Conservation (phyloP, 192 early-diverging fungal genomes). For the Podila horticola region DNA sequence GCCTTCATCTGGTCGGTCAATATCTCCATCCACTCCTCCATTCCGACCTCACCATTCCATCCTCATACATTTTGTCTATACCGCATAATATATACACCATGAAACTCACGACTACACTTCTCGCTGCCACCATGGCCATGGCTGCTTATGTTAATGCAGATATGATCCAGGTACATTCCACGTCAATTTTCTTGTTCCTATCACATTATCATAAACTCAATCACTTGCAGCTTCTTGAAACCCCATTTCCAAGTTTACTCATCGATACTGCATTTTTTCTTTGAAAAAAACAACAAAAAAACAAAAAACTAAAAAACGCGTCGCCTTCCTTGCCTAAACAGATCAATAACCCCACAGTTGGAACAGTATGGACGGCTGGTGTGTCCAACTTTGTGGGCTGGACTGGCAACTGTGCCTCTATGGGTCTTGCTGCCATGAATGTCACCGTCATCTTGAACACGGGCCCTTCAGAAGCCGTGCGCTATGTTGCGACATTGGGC, state of each 20-base stretch:
- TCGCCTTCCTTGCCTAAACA: not conserved
- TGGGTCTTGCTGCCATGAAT: constrained; percentile 40
- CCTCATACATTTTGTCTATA: no score
- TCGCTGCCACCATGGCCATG: constrained; percentile 25
- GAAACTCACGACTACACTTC: constrained; percentile 33
- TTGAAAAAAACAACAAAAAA: no score
- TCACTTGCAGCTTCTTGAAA: not conserved
- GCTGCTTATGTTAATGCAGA: constrained; percentile 38
- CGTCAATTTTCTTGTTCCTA: not conserved
- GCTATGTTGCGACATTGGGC: constrained; percentile 45
- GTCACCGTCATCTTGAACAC: constrained; percentile 49
- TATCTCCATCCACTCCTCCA: no score
- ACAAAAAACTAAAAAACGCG: no score
- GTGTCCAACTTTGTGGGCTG: constrained; percentile 53
- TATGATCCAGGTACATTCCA: constrained; percentile 42
- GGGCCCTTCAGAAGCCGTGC: constrained; percentile 42
- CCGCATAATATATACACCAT: constrained; percentile 4
- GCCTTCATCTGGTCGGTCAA: no score
- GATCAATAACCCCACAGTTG: constrained; percentile 48
- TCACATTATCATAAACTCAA: not conserved
- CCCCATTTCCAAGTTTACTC: no score
- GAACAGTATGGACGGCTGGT: constrained; percentile 44
- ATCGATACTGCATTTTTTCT: not conserved
- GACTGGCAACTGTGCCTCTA: constrained; percentile 49
- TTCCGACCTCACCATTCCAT: no score